Conservation (phyloP, 2,329 filamentous ascomycete species). For the Aureobasidium sp. region DNA sequence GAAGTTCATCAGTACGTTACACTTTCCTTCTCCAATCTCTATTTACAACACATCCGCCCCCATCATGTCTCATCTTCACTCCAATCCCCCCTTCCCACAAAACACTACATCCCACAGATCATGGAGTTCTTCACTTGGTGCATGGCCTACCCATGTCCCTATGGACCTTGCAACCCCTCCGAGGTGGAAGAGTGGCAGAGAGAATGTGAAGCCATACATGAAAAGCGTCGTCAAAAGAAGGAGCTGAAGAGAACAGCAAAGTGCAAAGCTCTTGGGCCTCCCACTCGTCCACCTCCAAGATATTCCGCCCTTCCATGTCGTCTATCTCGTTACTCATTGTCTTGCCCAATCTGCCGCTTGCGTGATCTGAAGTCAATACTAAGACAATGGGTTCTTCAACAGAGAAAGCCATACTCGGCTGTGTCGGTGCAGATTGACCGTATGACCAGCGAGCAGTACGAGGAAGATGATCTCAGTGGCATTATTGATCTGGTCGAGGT, state of each 20-base stretch:
- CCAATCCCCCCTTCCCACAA: not conserved
- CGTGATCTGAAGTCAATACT: constrained; percentile 14
- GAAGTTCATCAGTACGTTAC: constrained; percentile 14
- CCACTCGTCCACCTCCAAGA: not conserved
- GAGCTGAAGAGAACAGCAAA: not conserved
- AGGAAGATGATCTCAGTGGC: constrained; percentile 84
- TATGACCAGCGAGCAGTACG: constrained; percentile 79
- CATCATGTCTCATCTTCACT: not conserved
- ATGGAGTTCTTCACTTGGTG: constrained; percentile 14
- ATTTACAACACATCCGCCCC: not conserved
- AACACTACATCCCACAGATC: not conserved
- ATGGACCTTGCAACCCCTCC: constrained; percentile 9
- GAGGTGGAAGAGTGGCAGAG: constrained; percentile 4
- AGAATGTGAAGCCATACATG: not conserved
- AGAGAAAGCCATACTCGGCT: constrained; percentile 82
- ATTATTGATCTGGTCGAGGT: constrained; percentile 93
- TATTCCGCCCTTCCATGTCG: constrained; percentile 12
- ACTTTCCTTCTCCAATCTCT: not conserved
- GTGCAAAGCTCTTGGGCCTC: not conserved
- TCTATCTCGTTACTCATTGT: constrained; percentile 10
- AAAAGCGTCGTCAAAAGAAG: constrained; percentile 1
- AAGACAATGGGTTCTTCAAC: constrained; percentile 16
- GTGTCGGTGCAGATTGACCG: constrained; percentile 88
- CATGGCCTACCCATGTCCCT: constrained; percentile 16
- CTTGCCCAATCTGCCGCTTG: constrained; percentile 13